Percentiles rank a stretch among this genome's conserved stretches.
These are phyloP conservation scores for Starmerella roubikii DNA, from an alignment of 805 yeast species.

Conservation along the genomic window DNA sequence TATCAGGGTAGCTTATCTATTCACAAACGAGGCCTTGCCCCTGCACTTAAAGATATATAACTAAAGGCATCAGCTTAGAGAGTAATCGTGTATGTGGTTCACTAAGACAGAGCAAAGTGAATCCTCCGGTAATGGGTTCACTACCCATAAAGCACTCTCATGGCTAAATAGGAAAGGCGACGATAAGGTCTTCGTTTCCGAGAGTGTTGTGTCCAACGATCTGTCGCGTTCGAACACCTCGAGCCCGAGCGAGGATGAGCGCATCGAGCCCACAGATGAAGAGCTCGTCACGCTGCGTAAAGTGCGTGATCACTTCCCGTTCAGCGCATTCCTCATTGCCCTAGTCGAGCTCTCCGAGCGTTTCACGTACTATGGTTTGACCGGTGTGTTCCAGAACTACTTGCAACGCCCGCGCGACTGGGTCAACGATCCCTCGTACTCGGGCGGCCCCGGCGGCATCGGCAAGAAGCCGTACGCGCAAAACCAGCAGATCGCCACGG, in stretches of 20 bases:
- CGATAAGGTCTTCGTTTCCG: too few species aligned
- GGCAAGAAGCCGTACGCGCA: slow-evolving; percentile 26
- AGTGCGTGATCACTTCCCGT: slow-evolving; percentile 39
- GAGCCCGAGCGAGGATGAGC: neutral
- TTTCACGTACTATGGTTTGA: slow-evolving; percentile 65
- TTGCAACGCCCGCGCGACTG: slow-evolving; percentile 39
- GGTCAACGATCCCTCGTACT: slow-evolving; percentile 18
- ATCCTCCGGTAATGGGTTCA: too few species aligned
- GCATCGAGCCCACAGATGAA: slow-evolving; percentile 35
- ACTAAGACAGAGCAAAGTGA: too few species aligned
- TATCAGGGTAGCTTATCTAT: too few species aligned
- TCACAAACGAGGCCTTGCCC: too few species aligned
- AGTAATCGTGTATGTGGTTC: too few species aligned
- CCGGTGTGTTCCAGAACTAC: slow-evolving; percentile 66
- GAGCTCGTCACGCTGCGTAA: slow-evolving; percentile 41
- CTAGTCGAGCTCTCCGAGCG: slow-evolving; percentile 70
- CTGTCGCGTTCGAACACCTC: too few species aligned
- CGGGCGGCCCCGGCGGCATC: slow-evolving; percentile 40
- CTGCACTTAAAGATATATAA: too few species aligned
- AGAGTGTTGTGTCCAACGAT: too few species aligned
- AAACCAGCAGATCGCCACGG: slow-evolving; percentile 52
- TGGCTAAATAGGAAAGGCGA: too few species aligned
- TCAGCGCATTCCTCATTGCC: slow-evolving; percentile 49
- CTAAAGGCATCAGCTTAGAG: too few species aligned
- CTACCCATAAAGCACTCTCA: too few species aligned